phyloP scores from a whole-genome alignment of 2,329 filamentous ascomycete genomes.

The Trichoderma semiorbis region DNA sequence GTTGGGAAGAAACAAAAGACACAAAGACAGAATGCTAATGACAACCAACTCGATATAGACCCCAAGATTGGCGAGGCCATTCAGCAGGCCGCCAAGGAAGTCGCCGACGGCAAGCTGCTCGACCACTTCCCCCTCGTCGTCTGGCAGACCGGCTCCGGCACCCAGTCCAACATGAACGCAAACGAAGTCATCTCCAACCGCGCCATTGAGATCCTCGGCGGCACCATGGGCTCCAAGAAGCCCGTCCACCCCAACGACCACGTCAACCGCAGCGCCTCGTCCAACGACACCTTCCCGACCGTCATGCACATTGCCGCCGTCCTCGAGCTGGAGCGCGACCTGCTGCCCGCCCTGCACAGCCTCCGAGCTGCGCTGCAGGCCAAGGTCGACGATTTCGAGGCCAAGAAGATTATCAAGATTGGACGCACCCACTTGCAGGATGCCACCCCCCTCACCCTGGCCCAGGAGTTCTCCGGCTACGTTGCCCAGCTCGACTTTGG shows the following conservation, averaged over 20 bases:
- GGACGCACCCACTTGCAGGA: conserved; percentile 97
- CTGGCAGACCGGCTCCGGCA: conserved; percentile 98
- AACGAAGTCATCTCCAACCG: conserved; percentile 99
- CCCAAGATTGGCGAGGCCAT: conserved; percentile 89
- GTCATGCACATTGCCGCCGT: conserved; percentile 99
- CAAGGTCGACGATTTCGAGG: conserved; percentile 85
- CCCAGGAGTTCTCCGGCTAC: conserved; percentile 97
- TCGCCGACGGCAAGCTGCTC: conserved; percentile 86
- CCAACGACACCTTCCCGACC: conserved; percentile 98
- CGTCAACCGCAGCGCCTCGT: conserved; percentile 98
- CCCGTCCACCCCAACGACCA: conserved; percentile 99
- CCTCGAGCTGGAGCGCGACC: conserved; percentile 80
- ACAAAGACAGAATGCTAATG: neutral
- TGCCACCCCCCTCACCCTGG: conserved; percentile 89
- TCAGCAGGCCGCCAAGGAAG: conserved; percentile 89
- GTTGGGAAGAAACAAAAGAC: neutral
- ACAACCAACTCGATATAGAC: too few relatives aligned
- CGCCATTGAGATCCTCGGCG: conserved; percentile 95
- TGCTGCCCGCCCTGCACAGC: conserved; percentile 78
- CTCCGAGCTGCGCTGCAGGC: conserved; percentile 79
- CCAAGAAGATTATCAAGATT: conserved; percentile 94
- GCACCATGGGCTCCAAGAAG: conserved; percentile 93
- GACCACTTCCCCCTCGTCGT: conserved; percentile 98
- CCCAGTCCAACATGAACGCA: conserved; percentile 99
- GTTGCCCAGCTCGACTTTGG: conserved; percentile 90